phyloP scores from a whole-genome alignment of 2,329 filamentous ascomycete species.

The Fonsecaea multimorphosa region DNA sequence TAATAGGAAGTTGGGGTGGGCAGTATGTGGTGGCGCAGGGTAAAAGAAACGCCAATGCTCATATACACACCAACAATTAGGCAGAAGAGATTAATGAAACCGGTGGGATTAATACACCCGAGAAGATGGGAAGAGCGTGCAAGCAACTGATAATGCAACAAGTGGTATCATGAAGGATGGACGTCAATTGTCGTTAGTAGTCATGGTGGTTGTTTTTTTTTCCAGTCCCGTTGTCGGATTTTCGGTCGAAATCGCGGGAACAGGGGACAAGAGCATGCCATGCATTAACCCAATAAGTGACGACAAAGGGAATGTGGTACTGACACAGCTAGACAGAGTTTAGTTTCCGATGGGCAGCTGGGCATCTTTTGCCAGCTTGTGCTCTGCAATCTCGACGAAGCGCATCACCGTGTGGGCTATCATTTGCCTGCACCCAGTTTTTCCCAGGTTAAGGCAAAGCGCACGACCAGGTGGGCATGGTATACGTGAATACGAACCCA shows the following conservation, averaged over 20 bases:
- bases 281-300: neutral
- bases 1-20: neutral
- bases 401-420: neutral
- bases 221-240: neutral
- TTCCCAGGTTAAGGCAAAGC: neutral
- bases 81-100: neutral
- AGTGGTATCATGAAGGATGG: neutral
- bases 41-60: neutral
- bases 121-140: neutral
- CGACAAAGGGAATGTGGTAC: neutral
- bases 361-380: too few relatives aligned
- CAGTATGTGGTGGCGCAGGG: neutral
- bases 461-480: neutral
- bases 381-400: neutral
- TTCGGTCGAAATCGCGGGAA: conserved; percentile 1
- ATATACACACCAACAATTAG: neutral
- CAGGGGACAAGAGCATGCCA: neutral
- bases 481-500: conserved; percentile 2
- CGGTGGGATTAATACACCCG: neutral
- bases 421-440: neutral
- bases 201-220: neutral
- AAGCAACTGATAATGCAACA: neutral
- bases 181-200: neutral
- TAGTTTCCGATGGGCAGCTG: conserved; percentile 1
- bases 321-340: neutral